Base-by-base conservation (phyloP, 768 basidiomycete genomes). In the Tricholoma flavovirens region DNA sequence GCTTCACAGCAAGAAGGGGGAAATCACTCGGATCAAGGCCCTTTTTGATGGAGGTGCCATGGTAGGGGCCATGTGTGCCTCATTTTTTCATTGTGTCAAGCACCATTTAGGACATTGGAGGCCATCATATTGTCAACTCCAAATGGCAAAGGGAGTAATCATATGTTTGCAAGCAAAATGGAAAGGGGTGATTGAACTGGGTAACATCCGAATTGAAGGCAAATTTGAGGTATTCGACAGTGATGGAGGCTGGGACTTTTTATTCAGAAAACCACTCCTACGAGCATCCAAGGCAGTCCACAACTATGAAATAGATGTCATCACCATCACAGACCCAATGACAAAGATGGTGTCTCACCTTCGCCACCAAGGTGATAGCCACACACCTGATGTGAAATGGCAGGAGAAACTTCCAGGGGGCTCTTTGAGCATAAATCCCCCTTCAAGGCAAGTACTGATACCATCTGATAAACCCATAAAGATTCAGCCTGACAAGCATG, bases 61-160 rank as follows among this genome's bases (percentile, higher is more conserved):
- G 68, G 60, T 67, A 0, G 66, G 60, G 24, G 67, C 64, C 4
- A 66, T 74, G 43, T 62, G 65, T 21, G 24, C 5, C 21, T 35
- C 4, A 9, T 49, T 66, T 7, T 70, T 58, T 57, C 36, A 53
- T 11, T 30, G 21, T n/a, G 42, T 62, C 15, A 46, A 55, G 15
- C 48, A 55, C 6, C n/a, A 54, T 17, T 21, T 72, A 5, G 46
- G 60, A 8, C 4, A 14, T 0, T 53, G 54, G 15, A 8, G 26
- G 2, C 53, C 36, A 4, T 73, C 71, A 1, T 4, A 5, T 0
- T 58, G 54, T 32, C 19, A 17, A 1, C 57, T 75, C 5, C 46
- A 65, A 2, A 72, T 75, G 73, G 74, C 72, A 14, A 65, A 70
- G 56, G 69, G 72, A 0, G 10, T 33, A 10, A 17, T 66, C 0